These are phyloP conservation scores for Pochonia chlamydosporia DNA, from an alignment of 2,329 filamentous ascomycete genomes.

Conservation along the genomic window DNA sequence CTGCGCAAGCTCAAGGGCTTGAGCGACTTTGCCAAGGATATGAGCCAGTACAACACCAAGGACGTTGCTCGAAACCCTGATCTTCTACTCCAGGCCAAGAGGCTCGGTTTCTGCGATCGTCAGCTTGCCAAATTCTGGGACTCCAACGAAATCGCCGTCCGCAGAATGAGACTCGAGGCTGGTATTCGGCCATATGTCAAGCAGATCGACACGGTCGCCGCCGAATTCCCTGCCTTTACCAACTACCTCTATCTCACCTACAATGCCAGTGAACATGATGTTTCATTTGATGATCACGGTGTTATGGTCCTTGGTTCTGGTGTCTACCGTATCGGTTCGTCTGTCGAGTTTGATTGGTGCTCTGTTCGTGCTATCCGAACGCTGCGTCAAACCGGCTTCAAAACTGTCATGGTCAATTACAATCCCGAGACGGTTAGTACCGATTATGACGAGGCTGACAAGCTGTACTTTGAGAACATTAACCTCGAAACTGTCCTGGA, in stretches of 20 bases:
- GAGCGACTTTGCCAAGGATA: conserved; percentile 78
- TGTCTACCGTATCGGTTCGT: conserved; percentile 95
- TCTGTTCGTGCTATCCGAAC: conserved; percentile 92
- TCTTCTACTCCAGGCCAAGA: conserved; percentile 78
- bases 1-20: conserved; percentile 84
- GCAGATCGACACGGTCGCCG: conserved; percentile 97
- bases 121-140: conserved; percentile 92
- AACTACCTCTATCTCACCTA: conserved; percentile 98
- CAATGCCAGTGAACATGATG: conserved; percentile 81
- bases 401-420: conserved; percentile 95
- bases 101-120: conserved; percentile 88
- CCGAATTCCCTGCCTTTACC: conserved; percentile 88
- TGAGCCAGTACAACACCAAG: conserved; percentile 59
- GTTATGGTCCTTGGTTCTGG: conserved; percentile 95
- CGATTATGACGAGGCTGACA: conserved; percentile 92
- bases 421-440: conserved; percentile 88
- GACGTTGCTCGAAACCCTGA: conserved; percentile 59
- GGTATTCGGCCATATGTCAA: conserved; percentile 88
- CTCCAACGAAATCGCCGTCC: conserved; percentile 88
- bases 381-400: conserved; percentile 73
- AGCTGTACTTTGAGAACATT: conserved; percentile 95
- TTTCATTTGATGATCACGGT: conserved; percentile 81
- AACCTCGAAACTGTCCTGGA: conserved; percentile 85
- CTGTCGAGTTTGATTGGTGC: conserved; percentile 99
- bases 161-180: conserved; percentile 76